Conservation (phyloP, 352 stramenopile species). For the Poterioochromonas sp. region DNA sequence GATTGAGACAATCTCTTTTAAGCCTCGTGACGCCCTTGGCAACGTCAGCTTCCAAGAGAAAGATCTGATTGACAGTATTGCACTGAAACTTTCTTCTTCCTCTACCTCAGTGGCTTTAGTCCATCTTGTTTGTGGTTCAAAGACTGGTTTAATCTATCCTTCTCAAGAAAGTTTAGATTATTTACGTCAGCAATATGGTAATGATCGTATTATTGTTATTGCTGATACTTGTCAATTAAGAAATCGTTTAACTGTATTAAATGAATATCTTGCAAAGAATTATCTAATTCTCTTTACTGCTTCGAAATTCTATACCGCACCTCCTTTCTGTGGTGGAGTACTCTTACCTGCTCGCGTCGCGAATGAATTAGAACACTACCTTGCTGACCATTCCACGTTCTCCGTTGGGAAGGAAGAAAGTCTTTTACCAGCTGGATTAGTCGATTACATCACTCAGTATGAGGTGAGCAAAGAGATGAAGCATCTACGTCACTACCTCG, state of each 20-base stretch:
- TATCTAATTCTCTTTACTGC: conserved; percentile 67
- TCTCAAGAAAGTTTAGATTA: conserved; percentile 56
- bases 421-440: conserved; percentile 42
- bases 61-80: background rate
- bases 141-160: conserved; percentile 67
- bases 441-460: background rate
- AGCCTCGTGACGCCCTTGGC: conserved; percentile 47
- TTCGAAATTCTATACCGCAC: conserved; percentile 72
- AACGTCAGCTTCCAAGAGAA: conserved; percentile 24
- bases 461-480: background rate
- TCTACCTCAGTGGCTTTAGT: conserved; percentile 61
- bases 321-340: conserved; percentile 68
- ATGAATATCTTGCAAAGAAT: conserved; percentile 55
- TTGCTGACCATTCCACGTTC: conserved; percentile 68
- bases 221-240: conserved; percentile 74
- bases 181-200: conserved; percentile 54
- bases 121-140: conserved; percentile 68
- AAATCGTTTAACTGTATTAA: conserved; percentile 54
- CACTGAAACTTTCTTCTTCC: background rate
- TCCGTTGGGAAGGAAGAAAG: conserved; percentile 61
- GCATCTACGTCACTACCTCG: background rate
- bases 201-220: conserved; percentile 63
- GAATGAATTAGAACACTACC: conserved; percentile 57
- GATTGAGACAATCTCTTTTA: conserved; percentile 50
- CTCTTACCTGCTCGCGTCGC: conserved; percentile 63